A percentile compares a stretch with the other conserved stretches of the same genome.
phyloP scores from a whole-genome alignment of 2,329 filamentous ascomycete species.

The Mycosphaerella sp. region DNA sequence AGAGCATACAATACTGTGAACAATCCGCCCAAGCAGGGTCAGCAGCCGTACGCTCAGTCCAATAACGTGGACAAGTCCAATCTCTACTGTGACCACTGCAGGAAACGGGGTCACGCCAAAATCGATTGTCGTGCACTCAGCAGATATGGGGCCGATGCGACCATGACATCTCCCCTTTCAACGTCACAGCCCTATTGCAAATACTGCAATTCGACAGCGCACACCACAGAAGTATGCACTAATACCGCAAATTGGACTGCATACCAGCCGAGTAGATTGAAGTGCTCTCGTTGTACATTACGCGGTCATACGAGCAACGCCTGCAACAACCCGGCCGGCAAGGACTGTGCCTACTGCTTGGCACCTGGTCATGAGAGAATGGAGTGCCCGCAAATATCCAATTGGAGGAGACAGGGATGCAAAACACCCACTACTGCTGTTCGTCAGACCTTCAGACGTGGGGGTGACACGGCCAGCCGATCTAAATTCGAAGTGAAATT shows the following conservation, averaged over 20 bases:
- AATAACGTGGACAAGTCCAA: too few relatives aligned
- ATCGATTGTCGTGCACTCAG: too few relatives aligned
- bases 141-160: not conserved
- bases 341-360: conserved; percentile 6
- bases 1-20: too few relatives aligned
- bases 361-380: conserved; percentile 2
- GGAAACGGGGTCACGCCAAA: too few relatives aligned
- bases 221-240: conserved; percentile 5
- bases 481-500: not conserved
- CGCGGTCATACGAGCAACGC: conserved; percentile 11
- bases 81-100: too few relatives aligned
- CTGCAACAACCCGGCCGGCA: conserved; percentile 7
- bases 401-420: not conserved
- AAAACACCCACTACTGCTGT: conserved; percentile 1
- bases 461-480: not conserved
- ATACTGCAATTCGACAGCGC: conserved; percentile 6
- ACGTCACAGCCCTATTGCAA: conserved; percentile 4
- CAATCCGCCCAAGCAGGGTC: too few relatives aligned
- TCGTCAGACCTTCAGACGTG: not conserved
- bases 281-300: conserved; percentile 7
- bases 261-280: not conserved
- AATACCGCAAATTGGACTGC: not conserved
- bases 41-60: too few relatives aligned
- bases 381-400: not conserved
- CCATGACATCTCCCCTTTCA: not conserved